Evolutionary conservation across 176 grass and related monocot species (phyloP), one percentile per base, ranked within the genome.

Genomic region (Bromus sterilis): DNA sequence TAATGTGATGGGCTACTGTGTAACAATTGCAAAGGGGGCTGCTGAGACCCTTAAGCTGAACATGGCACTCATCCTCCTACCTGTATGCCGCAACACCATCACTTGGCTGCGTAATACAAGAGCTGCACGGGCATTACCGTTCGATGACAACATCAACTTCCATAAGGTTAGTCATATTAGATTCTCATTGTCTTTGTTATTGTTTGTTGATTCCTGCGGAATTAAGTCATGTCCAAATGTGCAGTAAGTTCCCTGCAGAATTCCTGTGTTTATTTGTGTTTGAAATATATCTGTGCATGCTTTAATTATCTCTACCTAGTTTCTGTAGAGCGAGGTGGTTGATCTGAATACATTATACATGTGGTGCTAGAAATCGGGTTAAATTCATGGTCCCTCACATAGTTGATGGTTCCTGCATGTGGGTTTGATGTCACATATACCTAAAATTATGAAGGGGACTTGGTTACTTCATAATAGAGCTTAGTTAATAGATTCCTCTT

Each of bases 1-100:
- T 66, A 2, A 74, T 71, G 92, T 98, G 55, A 98, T 98, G 95
- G 95, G 95, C 11, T 98, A 98, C 71, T 98, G 95, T 65, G 78
- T 98, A 39, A 88, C 92, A 57, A 68, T 56, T 62, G 95, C 95
- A 11, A 98, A 98, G 85, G 95, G 92, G 49, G 95, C 92, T 46
- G 92, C 88, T n/a, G 95, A 98, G 92, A 98, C 92, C 48, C 89
- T 98, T 76, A 98, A 98, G 75, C 84, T 98, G 77, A 98, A 98
- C 79, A 98, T 94, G 95, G 95, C 95, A 56, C 86, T 98, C 57
- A 86, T 98, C 40, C 88, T 98, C 33, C 87, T 98, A 55, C 95
- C 95, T 29, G 95, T 94, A 44, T 98, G 95, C 81, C 89, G 95
- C 49, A 98, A 98, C 83, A 98, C 90, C n/a, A 85, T 98, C 49